Base-by-base conservation (phyloP, 2,329 filamentous ascomycete genomes). In the Periglandula ipomoeae region DNA sequence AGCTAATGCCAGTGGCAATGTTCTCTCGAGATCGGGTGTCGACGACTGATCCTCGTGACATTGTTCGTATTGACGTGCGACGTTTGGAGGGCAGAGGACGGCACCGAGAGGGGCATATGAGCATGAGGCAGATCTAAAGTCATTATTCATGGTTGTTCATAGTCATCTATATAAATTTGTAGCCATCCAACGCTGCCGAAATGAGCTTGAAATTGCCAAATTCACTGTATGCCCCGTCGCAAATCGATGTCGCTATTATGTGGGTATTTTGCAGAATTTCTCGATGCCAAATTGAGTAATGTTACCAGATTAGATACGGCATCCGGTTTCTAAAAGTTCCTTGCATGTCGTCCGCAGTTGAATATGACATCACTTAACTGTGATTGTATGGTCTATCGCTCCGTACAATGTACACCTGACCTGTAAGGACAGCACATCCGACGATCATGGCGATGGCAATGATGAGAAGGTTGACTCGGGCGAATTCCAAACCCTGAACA, bases 381-480 rank as follows among this genome's bases (percentile, higher is more conserved):
- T 47, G 40, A 32, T 46, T 50, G 19, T 54, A 53, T 10, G 51
- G 48, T 1, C 23, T 30, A 13, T 56, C 52, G 11, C 51, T 46
- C n/a, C 56, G 49, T 10, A 56, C 52, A 35, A 86, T 73, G 53
- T 84, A 86, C 0, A 86, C 70, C 63, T 86, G 74, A 0, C 77
- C 82, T 7, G 84, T 68, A 9, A 87, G 65, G 1, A 84, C 78
- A 0, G 71, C 65, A 53, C 76, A 80, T 0, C 81, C 82, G 0
- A 85, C 75, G 1, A 72, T 71, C 82, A 86, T 87, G 2, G 82
- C 64, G 19, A 85, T 77, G 1, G 79, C 75, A 54, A 87, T 87
- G 40, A 88, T 87, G 0, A 82, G 82, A 13, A 86, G 60, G 59
- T 88, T 88, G 4, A 83, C 75, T 0, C 80, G 69, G 0, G 81